phyloP scores from a whole-genome alignment of 768 basidiomycete genomes.

The Russula lepida region DNA sequence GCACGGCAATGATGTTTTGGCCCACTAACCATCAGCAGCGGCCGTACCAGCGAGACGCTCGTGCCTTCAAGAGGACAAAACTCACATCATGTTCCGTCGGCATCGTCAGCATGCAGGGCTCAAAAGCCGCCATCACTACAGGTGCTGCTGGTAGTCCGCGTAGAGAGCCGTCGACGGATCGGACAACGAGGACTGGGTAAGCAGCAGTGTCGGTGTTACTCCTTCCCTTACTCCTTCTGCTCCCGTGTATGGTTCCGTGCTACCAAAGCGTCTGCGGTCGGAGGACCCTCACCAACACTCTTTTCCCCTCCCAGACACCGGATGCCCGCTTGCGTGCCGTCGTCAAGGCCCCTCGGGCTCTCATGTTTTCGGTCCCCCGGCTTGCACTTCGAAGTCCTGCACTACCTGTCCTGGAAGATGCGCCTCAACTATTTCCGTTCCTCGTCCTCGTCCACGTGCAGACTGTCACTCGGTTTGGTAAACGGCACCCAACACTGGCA shows the following conservation, averaged over 20 bases:
- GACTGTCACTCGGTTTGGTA: too few relatives aligned
- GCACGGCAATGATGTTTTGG: conserved; percentile 30
- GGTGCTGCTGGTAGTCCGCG: conserved; percentile 20
- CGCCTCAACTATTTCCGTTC: conserved; percentile 59
- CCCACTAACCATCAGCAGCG: conserved; percentile 14
- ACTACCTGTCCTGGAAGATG: conserved; percentile 46
- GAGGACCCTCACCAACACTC: conserved; percentile 35
- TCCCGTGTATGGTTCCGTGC: conserved; percentile 47
- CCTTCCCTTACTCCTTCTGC: not conserved
- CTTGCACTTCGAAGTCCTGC: conserved; percentile 60
- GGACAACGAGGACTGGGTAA: too few relatives aligned
- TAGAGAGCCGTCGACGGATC: conserved; percentile 39
- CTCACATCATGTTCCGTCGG: conserved; percentile 73
- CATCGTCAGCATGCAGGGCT: conserved; percentile 61
- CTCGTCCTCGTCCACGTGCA: conserved; percentile 63
- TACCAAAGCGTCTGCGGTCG: conserved; percentile 36
- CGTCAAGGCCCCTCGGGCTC: conserved; percentile 30
- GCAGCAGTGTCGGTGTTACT: conserved; percentile 26
- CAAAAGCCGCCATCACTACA: not conserved
- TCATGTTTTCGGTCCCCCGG: conserved; percentile 59
- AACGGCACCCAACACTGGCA: too few relatives aligned
- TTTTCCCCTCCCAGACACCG: conserved; percentile 34
- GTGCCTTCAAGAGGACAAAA: conserved; percentile 54
- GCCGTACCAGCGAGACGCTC: conserved; percentile 4
- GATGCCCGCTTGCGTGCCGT: conserved; percentile 25